Evolutionary conservation across 441 rosid species (phyloP).

Genomic region (Erodium texanum): DNA sequence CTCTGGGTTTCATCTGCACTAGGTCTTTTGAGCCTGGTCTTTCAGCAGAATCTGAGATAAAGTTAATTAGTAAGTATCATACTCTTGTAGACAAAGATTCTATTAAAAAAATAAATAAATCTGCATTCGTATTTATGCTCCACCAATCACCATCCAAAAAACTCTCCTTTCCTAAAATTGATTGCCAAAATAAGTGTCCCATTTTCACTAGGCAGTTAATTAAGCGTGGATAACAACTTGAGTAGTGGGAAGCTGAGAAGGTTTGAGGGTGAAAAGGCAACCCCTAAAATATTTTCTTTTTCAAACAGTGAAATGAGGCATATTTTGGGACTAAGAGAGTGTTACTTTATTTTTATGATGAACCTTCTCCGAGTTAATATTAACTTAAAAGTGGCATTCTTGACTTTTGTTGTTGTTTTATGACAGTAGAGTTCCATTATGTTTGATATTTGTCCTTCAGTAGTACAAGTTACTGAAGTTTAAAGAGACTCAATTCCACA

Average conservation of each 20-base stretch:
- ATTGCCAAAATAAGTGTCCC: not conserved
- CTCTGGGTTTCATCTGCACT: slow-evolving; percentile 39
- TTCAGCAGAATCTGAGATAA: slow-evolving; percentile 45
- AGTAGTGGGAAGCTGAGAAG: not conserved
- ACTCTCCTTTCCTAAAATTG: not conserved
- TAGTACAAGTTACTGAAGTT: not conserved
- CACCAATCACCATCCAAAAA: not conserved
- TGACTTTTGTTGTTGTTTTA: not conserved
- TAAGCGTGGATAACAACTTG: not conserved
- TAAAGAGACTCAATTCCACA: not conserved
- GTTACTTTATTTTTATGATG: not conserved
- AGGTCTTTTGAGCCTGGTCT: slow-evolving; percentile 35
- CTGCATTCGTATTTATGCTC: not conserved
- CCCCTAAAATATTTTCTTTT: not conserved
- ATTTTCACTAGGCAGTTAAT: not conserved
- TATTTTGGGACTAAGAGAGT: not conserved
- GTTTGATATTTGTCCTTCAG: not conserved
- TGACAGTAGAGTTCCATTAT: not conserved
- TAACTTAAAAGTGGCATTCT: not conserved
- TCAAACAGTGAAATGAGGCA: not conserved
- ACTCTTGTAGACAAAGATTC: not conserved
- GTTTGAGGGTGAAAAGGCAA: not conserved
- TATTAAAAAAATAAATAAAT: no score
- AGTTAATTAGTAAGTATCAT: slow-evolving; percentile 47
- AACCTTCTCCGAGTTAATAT: not conserved